Evolutionary conservation across 2,329 filamentous ascomycete genomes (phyloP), one percentile per base, ranked within the genome.

Genomic region (Fusarium anguioides): DNA sequence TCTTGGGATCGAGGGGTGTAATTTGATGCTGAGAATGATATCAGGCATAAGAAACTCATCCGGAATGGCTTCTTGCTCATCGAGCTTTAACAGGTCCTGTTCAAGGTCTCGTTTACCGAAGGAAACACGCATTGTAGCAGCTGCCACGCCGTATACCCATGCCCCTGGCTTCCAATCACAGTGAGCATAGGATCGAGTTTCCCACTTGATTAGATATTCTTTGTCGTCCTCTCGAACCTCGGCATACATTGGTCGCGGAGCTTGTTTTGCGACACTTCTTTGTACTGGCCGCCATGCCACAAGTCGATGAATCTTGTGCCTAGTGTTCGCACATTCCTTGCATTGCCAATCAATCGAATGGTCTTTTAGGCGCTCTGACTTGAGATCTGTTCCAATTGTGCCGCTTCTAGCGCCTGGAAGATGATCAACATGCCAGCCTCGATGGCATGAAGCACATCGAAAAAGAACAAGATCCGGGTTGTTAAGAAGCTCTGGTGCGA

Each of bases 191-290:
- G 95, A 97, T 55, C 87, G 84, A 0, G 84, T 83, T 41, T 91
- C 88, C 93, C 94, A 98, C 75, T 96, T 97, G 71, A 99, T 81
- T 4, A 99, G 85, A 73, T 98, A 99, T 70, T 97, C 93, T 68
- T 94, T 94, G n/a, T 91, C 84, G 53, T 93, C 91, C 31, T 82
- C 80, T 12, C 46, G 47, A 29, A 78, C 46, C 73, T 96, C 91
- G 12, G 80, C 77, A 36, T 64, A 76, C 11, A 57, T 36, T 1
- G 65, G 66, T 6, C 31, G 46, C 26, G 54, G 54, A 18, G 58
- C 45, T 20, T 61, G 36, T 3, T 66, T 40, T 6, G 40, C 24
- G 11, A 57, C 23, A 8, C 37, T 47, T 17, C 37, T 45, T 4
- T 85, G 23, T 1, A 82, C 76, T 1, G 93, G 93, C 60, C 95